Percentiles rank a stretch among this genome's conserved stretches.
Conservation (phyloP, 352 stramenopile genomes). For the Nothophytophthora sp. region DNA sequence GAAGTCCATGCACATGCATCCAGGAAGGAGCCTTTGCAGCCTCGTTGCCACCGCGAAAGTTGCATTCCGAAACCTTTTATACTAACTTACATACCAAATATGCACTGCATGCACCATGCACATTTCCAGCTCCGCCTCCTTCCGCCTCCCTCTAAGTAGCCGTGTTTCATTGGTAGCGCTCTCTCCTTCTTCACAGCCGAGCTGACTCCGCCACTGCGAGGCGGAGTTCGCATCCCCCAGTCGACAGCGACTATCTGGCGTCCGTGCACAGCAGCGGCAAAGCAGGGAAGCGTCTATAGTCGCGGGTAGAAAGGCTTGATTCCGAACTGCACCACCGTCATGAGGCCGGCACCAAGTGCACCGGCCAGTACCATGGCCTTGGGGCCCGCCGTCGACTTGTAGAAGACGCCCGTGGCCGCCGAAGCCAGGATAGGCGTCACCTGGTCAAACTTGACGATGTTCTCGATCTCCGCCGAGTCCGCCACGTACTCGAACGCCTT, state of each 20-base stretch:
- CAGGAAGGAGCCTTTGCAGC: no score
- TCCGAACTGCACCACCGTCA: slow-evolving; percentile 86
- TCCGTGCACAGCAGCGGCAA: slow-evolving; percentile 17
- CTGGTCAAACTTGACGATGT: slow-evolving; percentile 83
- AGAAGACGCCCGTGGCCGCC: slow-evolving; percentile 80
- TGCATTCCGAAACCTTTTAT: slow-evolving; percentile 5
- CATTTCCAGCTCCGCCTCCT: slow-evolving; percentile 9
- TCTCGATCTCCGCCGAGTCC: slow-evolving; percentile 81
- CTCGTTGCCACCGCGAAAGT: no score
- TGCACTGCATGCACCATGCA: slow-evolving; percentile 16
- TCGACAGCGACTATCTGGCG: slow-evolving; percentile 1
- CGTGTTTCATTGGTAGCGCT: neutral
- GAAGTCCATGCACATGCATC: no score
- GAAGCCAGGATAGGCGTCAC: slow-evolving; percentile 83
- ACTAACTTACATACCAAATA: slow-evolving; percentile 28
- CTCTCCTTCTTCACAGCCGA: neutral
- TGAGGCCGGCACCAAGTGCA: slow-evolving; percentile 74
- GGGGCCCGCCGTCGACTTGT: slow-evolving; percentile 85
- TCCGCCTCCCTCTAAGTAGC: slow-evolving; percentile 15
- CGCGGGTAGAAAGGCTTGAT: slow-evolving; percentile 85
- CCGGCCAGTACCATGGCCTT: slow-evolving; percentile 86
- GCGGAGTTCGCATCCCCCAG: neutral
- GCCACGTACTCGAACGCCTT: slow-evolving; percentile 84
- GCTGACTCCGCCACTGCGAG: neutral
- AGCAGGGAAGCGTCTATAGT: slow-evolving; percentile 44